These are phyloP conservation scores for Herpetomonas tarakana DNA, from an alignment of 208 protist genomes.

Conservation along the genomic window DNA sequence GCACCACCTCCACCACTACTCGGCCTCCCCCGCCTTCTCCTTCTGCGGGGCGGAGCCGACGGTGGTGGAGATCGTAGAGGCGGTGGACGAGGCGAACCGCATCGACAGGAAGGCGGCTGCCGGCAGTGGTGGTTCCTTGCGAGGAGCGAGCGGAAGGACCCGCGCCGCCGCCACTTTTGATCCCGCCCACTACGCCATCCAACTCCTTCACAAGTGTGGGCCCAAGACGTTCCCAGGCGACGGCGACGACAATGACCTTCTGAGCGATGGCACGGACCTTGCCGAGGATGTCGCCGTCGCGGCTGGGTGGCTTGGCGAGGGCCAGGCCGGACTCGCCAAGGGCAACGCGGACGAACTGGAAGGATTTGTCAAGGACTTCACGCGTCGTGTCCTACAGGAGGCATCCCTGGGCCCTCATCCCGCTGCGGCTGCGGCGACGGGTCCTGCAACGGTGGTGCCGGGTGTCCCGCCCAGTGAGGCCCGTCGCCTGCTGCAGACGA, in stretches of 20 bases:
- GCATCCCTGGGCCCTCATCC: neutral
- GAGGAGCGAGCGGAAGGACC: neutral
- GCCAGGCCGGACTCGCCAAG: too few species aligned
- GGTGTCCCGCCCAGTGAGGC: constrained; percentile 6
- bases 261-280: neutral
- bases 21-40: neutral
- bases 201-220: constrained; percentile 4
- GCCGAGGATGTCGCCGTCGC: neutral
- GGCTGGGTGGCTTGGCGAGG: too few species aligned
- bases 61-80: constrained; percentile 3
- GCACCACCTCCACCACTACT: neutral
- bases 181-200: constrained; percentile 17
- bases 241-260: constrained; percentile 8
- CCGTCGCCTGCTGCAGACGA: constrained; percentile 12
- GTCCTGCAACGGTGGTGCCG: constrained; percentile 9
- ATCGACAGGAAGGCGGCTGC: neutral
- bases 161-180: constrained; percentile 2
- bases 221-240: neutral
- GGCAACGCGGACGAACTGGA: constrained; percentile 2
- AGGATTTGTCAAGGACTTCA: neutral
- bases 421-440: neutral
- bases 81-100: neutral
- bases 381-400: neutral
- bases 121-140: neutral
- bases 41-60: neutral